Evolutionary conservation across 2,329 filamentous ascomycete genomes (phyloP).

Genomic region (Fusarium sp.): DNA sequence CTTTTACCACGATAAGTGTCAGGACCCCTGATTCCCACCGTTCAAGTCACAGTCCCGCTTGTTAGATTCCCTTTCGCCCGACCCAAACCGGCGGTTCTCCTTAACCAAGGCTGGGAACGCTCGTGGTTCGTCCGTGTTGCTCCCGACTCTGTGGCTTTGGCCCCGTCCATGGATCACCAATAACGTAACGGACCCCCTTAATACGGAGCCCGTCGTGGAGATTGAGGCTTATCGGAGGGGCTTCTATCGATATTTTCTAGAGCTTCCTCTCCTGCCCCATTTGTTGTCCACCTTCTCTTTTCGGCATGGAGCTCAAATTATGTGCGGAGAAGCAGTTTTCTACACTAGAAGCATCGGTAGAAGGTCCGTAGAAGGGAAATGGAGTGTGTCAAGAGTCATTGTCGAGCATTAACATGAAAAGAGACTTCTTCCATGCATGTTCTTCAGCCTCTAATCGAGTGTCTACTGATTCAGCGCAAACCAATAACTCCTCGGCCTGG

Average conservation of each 20-base stretch:
- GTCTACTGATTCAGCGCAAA: constrained; percentile 22
- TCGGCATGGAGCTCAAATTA: constrained; percentile 10
- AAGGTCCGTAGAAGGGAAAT: constrained; percentile 29
- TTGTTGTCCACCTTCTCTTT: constrained; percentile 37
- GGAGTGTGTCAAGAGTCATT: constrained; percentile 18
- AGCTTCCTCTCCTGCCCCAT: constrained; percentile 32
- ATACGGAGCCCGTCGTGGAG: constrained; percentile 22
- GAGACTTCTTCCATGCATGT: constrained; percentile 10
- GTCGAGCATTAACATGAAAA: constrained; percentile 10
- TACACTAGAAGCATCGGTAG: constrained; percentile 32
- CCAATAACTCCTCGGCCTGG: constrained; percentile 15
- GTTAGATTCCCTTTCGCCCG: constrained; percentile 17
- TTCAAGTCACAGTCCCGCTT: constrained; percentile 14
- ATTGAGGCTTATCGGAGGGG: constrained; percentile 21
- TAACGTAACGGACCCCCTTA: constrained; percentile 27
- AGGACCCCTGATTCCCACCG: constrained; percentile 10
- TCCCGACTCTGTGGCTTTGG: constrained; percentile 9
- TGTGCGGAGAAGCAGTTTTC: constrained; percentile 8
- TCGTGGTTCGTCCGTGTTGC: constrained; percentile 19
- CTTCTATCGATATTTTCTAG: constrained; percentile 29
- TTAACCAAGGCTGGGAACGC: constrained; percentile 22
- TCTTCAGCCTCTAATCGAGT: neutral
- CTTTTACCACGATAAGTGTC: constrained; percentile 22
- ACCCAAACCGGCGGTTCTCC: constrained; percentile 40
- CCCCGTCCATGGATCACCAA: constrained; percentile 21